A percentile compares a stretch with the other conserved stretches of the same genome.
Evolutionary conservation across 1,139 yeast species (phyloP).

Genomic region (Saccharomycopsis phalli): DNA sequence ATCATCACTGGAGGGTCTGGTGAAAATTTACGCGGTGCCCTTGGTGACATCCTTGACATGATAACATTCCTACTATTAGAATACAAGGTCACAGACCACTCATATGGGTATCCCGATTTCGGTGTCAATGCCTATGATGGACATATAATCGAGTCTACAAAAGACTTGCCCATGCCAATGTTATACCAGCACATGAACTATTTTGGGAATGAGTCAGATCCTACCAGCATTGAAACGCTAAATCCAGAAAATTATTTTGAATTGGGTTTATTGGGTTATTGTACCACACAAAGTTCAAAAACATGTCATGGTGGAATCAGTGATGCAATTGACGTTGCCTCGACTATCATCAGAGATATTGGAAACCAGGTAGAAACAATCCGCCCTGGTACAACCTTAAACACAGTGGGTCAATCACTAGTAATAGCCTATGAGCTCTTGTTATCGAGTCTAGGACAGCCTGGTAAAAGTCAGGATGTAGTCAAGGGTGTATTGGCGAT

Average conservation of each 20-base stretch:
- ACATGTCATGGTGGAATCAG: conserved; percentile 31
- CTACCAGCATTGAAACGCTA: conserved; percentile 34
- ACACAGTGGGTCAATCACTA: conserved; percentile 35
- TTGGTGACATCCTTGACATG: conserved; percentile 43
- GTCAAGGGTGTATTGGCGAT: conserved; percentile 3
- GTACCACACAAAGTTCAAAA: conserved; percentile 27
- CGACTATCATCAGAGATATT: conserved; percentile 41
- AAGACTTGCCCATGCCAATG: background rate
- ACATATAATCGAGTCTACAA: background rate
- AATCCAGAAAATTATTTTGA: conserved; percentile 35
- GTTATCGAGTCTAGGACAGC: conserved; percentile 5
- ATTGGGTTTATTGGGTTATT: conserved; percentile 43
- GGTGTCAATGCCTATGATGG: background rate
- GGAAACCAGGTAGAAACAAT: conserved; percentile 39
- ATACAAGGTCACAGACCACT: background rate
- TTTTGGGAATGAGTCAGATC: background rate
- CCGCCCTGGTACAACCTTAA: conserved; percentile 33
- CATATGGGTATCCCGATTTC: background rate
- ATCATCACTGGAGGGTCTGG: conserved; percentile 32
- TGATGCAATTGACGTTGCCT: conserved; percentile 38
- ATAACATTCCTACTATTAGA: conserved; percentile 48
- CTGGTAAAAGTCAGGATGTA: background rate
- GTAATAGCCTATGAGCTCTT: conserved; percentile 30
- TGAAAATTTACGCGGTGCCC: conserved; percentile 31
- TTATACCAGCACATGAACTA: background rate